Evolutionary conservation across 2,329 filamentous ascomycete species (phyloP), one percentile per base, ranked within the genome.

Genomic region (Fusarium incarnatum): DNA sequence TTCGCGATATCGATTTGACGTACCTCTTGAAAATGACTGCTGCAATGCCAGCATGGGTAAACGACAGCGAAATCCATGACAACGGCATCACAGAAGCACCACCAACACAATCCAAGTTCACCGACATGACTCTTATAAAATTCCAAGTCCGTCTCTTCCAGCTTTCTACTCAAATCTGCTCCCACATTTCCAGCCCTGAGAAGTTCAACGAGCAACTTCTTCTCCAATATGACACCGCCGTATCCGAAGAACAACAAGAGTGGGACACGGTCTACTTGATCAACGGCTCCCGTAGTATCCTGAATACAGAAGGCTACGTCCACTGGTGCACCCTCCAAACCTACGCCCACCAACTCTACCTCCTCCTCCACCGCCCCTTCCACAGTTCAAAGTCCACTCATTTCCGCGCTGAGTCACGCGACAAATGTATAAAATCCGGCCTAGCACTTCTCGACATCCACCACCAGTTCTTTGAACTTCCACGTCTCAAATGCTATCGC

Each of bases 311-410:
- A 6, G 60, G 61, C 1, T 64, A 64, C 3, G 61, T 55, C 0
- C 61, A 64, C 32, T 64, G 60, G 61, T 64, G 61, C 2, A 59
- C 61, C 10, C 37, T 64, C 0, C 61, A 64, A 12, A 64, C 61
- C 1, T 64, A 64, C 7, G 60, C 61, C 0, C 61, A 64, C 15
- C 61, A 64, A 22, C 61, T 64, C 9, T 64, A 64, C 12, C 53
- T 64, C 2, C 52, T 64, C 1, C 60, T 64, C 0, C 61, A 64
- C 4, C 60, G 61, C 0, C 61, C 60, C 0, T 64, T 64, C 5
- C 61, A 64, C 18, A 64, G 61, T 13, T 64, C 61, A 1, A 46
- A 42, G 0, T 37, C 61, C 0, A 47, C 13, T 0, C 45, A 64
- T 2, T 64, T 64, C 16, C 61, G 60, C 1, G 45, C 50, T 1